Conservation (phyloP, 1,284 basidiomycete species). For the Ustilago xerochloae region DNA sequence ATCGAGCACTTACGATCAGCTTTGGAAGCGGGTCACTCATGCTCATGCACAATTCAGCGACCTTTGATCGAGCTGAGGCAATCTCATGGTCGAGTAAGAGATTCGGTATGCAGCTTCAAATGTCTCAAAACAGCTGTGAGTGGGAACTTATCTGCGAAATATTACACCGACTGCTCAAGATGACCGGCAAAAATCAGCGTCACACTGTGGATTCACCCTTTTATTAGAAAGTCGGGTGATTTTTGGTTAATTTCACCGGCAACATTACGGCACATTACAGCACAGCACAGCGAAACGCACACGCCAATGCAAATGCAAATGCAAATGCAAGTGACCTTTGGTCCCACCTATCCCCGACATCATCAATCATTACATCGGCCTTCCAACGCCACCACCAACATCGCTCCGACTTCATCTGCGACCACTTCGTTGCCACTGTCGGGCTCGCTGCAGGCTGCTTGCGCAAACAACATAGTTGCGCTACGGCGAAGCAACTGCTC, state of each 20-base stretch:
- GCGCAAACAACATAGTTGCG: neutral
- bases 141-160: too few relatives aligned
- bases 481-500: neutral
- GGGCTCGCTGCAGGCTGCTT: neutral
- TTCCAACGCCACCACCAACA: neutral
- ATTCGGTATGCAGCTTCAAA: too few relatives aligned
- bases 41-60: too few relatives aligned
- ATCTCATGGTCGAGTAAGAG: neutral
- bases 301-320: too few relatives aligned
- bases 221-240: constrained; percentile 1
- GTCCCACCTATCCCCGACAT: neutral
- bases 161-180: too few relatives aligned
- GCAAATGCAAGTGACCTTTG: too few relatives aligned
- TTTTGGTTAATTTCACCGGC: neutral
- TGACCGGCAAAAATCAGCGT: neutral
- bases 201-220: neutral
- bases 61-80: too few relatives aligned
- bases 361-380: neutral
- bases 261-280: neutral
- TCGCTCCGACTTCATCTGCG: neutral
- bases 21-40: too few relatives aligned
- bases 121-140: too few relatives aligned
- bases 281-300: neutral
- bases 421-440: too few relatives aligned
- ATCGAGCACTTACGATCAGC: neutral